phyloP scores from a whole-genome alignment of 768 basidiomycete species.

The Tulasnella sp. region DNA sequence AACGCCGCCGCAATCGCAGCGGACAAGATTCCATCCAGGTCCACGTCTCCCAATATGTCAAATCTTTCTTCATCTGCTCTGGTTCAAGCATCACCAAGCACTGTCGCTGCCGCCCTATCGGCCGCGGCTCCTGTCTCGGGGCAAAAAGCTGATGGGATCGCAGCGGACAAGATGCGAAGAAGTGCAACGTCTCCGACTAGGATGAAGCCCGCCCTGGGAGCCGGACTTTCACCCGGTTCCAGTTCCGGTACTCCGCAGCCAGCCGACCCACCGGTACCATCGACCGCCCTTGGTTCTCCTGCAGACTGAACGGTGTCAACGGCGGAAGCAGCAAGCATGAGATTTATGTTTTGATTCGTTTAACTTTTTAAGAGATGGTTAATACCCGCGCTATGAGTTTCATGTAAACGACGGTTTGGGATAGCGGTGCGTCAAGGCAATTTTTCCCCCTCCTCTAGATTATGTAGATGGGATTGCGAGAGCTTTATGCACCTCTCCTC shows the following conservation, averaged over 20 bases:
- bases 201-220: background rate
- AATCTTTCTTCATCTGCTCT: background rate
- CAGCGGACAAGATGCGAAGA: background rate
- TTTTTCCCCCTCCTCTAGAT: too few species aligned
- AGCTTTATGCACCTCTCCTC: background rate
- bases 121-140: background rate
- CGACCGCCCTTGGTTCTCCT: too few species aligned
- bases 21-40: too few species aligned
- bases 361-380: too few species aligned
- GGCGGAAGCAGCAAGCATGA: background rate
- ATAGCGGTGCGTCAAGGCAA: too few species aligned
- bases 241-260: background rate
- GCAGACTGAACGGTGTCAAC: background rate
- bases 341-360: too few species aligned
- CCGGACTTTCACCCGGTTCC: background rate
- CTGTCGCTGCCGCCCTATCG: background rate
- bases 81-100: too few species aligned
- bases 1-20: too few species aligned
- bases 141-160: background rate
- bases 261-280: background rate
- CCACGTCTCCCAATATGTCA: too few species aligned
- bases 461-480: too few species aligned
- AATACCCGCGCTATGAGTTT: background rate
- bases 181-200: background rate
- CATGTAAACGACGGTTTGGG: too few species aligned